Conservation (phyloP, 106 monocot genomes). For the Narthecium ossifragum region DNA sequence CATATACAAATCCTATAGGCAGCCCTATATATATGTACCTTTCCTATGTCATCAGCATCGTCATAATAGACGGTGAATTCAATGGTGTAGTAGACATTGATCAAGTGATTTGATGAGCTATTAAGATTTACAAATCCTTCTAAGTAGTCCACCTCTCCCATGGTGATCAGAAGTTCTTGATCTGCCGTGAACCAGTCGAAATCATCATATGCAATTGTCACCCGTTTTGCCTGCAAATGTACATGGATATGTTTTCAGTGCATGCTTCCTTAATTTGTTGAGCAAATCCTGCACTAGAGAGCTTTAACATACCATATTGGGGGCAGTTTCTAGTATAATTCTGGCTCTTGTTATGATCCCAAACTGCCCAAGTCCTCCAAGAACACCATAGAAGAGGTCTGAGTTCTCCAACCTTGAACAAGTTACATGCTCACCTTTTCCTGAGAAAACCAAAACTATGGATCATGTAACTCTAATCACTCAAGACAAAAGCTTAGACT, state of each 20-base stretch:
- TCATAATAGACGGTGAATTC: slow-evolving; percentile 69
- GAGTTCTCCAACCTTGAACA: slow-evolving; percentile 33
- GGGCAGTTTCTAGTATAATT: slow-evolving; percentile 48
- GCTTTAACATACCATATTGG: slow-evolving; percentile 45
- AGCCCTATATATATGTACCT: too few relatives aligned
- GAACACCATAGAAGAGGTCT: slow-evolving; percentile 48
- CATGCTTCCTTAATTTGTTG: too few relatives aligned
- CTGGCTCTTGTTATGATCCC: slow-evolving; percentile 69
- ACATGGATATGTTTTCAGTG: too few relatives aligned
- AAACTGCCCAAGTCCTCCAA: slow-evolving; percentile 61
- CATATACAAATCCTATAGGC: too few relatives aligned
- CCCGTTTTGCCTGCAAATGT: slow-evolving; percentile 1
- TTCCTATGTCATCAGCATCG: slow-evolving; percentile 14
- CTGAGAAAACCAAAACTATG: slow-evolving; percentile 17
- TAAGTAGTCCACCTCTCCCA: slow-evolving; percentile 58
- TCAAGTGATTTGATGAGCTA: slow-evolving; percentile 59
- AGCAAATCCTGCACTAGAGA: too few relatives aligned
- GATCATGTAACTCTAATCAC: too few relatives aligned
- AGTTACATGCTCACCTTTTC: slow-evolving; percentile 48
- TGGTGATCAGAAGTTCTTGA: slow-evolving; percentile 50
- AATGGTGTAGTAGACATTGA: slow-evolving; percentile 62
- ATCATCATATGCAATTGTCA: not conserved
- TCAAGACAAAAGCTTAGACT: too few relatives aligned
- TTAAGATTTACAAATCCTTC: slow-evolving; percentile 76
- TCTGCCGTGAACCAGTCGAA: slow-evolving; percentile 27